Percentiles rank a stretch among this genome's conserved stretches.
These are phyloP conservation scores for Trichomonas vaginalis DNA, from an alignment of 208 protist species.

Conservation along the genomic window DNA sequence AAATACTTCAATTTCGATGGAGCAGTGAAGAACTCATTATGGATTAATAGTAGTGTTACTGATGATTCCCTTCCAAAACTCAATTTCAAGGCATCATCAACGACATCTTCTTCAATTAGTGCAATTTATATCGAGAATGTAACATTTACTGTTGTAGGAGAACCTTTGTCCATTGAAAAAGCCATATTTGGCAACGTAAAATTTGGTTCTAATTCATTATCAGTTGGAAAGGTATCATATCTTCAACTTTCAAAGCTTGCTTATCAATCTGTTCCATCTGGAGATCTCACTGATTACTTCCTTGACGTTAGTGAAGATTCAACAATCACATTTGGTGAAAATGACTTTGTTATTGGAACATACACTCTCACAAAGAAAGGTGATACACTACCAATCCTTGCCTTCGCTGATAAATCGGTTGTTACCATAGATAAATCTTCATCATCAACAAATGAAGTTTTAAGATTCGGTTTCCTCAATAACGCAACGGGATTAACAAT, in stretches of 20 bases:
- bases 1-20: background rate
- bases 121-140: background rate
- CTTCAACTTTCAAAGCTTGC: background rate
- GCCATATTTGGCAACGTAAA: background rate
- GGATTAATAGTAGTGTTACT: background rate
- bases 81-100: background rate
- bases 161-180: background rate
- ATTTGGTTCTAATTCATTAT: background rate
- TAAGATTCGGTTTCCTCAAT: background rate
- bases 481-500: background rate
- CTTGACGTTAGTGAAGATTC: background rate
- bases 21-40: background rate
- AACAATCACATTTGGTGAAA: background rate
- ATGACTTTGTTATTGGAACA: background rate
- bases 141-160: background rate
- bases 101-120: background rate
- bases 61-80: background rate
- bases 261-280: background rate
- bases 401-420: background rate
- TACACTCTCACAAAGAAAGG: background rate
- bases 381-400: background rate
- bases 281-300: background rate
- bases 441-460: background rate
- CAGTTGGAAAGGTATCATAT: background rate
- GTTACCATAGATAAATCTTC: background rate